Evolutionary conservation across 768 basidiomycete species (phyloP), one percentile per base, ranked within the genome.

Genomic region (Tylopilus cervinicoccineus): DNA sequence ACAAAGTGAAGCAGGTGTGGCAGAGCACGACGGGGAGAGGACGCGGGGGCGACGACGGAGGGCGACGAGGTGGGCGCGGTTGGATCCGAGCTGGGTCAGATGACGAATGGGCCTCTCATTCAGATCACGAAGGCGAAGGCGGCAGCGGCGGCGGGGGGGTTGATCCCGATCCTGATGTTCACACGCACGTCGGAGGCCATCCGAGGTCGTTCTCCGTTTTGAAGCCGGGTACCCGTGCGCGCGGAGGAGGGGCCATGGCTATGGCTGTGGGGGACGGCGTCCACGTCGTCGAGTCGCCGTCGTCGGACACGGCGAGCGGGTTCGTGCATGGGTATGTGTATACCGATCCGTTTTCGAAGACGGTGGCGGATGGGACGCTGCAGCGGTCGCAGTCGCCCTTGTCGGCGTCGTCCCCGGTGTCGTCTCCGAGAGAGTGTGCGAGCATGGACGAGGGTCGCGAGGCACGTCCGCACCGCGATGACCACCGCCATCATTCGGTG

Each of bases 61-160:
- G 37, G 43, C 51, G 54, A 62, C 61, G 58, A 48, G 55, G 59
- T 51, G 62, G 59, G 39, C 65, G 68, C 38, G 78, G 79, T 24
- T 82, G 80, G 80, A 66, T 79, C 20, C 72, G 72, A 51, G 73
- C 79, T 33, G 69, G 71, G 31, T 76, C 71, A 31, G 66, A 68
- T 31, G 78, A 78, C 47, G 76, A 76, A 50, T 80, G 76, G 74
- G 74, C 72, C 29, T 51, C 56, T 37, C 68, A 65, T 52, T 54
- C 61, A 51, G 57, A 56, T 52, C 55, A 17, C n/a, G n/a, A n/a
- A 22, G 36, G 36, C 19, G 28, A 9, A 22, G 33, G 20, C 17
- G 61, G 39, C 14, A 54, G n/a, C n/a, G n/a, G 29, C 11, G 40
- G 48, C 5, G 38, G 14, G 28, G 16, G 45, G 36, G 10, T 5